phyloP scores from a whole-genome alignment of 495 filamentous ascomycete genomes.

The Mycothermus thermophilus region DNA sequence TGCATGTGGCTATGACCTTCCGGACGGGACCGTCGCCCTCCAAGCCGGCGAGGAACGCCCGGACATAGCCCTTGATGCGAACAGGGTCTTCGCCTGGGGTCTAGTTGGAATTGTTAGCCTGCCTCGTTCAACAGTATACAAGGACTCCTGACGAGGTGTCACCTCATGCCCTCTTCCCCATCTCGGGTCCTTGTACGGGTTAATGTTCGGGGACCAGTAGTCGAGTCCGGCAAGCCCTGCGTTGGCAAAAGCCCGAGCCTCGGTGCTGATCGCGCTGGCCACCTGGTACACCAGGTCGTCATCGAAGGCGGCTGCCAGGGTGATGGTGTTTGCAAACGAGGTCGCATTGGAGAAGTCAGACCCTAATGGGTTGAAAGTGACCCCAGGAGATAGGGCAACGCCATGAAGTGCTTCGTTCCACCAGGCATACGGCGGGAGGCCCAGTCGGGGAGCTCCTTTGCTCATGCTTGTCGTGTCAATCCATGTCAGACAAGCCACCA shows the following conservation, averaged over 20 bases:
- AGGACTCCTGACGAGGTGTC: conserved; percentile 27
- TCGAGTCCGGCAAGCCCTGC: conserved; percentile 39
- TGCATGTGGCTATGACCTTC: conserved; percentile 21
- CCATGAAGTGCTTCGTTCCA: conserved; percentile 43
- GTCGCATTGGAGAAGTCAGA: conserved; percentile 32
- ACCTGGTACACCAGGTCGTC: conserved; percentile 32
- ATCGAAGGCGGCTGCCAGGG: conserved; percentile 33
- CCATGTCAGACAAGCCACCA: no score
- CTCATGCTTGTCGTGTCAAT: no score
- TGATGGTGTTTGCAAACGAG: conserved; percentile 33
- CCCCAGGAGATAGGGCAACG: conserved; percentile 24
- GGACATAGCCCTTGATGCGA: conserved; percentile 27
- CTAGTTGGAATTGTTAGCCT: no score
- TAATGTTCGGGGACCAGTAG: conserved; percentile 57
- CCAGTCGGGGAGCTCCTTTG: conserved; percentile 24
- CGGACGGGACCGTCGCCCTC: conserved; percentile 8
- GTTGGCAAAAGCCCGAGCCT: conserved; percentile 57
- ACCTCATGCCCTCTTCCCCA: conserved; percentile 28
- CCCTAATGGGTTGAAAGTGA: conserved; percentile 16
- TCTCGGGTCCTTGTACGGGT: conserved; percentile 42
- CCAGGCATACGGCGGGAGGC: conserved; percentile 35
- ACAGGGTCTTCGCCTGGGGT: no score
- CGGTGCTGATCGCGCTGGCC: conserved; percentile 38
- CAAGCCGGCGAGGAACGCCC: conserved; percentile 21
- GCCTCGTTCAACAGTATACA: no score